Evolutionary conservation across 2,329 filamentous ascomycete species (phyloP).

Genomic region (Aureobasidium sp.): DNA sequence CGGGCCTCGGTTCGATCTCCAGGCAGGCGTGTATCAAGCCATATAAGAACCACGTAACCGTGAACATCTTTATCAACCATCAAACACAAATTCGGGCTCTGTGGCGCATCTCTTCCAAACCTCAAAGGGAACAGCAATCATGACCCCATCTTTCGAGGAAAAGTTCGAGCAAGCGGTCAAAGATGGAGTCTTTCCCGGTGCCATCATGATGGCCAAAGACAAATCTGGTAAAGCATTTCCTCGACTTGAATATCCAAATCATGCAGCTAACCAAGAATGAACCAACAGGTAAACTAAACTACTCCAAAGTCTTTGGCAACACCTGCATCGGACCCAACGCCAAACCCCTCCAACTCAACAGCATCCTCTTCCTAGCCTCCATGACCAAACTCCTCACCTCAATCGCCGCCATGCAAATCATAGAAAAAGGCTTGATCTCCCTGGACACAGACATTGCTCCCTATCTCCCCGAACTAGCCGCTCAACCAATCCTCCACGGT

Average conservation of each 20-base stretch:
- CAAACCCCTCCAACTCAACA: constrained; percentile 21
- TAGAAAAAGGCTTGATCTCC: constrained; percentile 42
- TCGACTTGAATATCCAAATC: too few relatives aligned
- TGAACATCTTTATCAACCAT: too few relatives aligned
- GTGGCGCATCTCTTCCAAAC: too few relatives aligned
- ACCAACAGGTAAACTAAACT: constrained; percentile 20
- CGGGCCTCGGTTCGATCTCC: too few relatives aligned
- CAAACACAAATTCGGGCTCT: too few relatives aligned
- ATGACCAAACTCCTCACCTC: constrained; percentile 40
- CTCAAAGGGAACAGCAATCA: too few relatives aligned
- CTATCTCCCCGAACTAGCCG: constrained; percentile 40
- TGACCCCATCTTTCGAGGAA: constrained; percentile 17
- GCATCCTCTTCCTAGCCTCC: constrained; percentile 25
- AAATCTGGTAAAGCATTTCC: neutral
- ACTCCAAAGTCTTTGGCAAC: constrained; percentile 23
- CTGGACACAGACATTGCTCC: constrained; percentile 39
- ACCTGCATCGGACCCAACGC: constrained; percentile 14
- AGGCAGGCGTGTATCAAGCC: too few relatives aligned
- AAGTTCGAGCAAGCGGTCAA: constrained; percentile 21
- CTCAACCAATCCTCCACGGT: constrained; percentile 40
- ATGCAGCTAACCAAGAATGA: neutral
- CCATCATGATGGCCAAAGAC: constrained; percentile 21
- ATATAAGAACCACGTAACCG: too few relatives aligned
- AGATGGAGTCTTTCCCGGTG: constrained; percentile 24
- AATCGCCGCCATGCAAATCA: constrained; percentile 46